A percentile compares a stretch with the other conserved stretches of the same genome.
Conservation (phyloP, 345 rosid species). For the Lepidium africanum region DNA sequence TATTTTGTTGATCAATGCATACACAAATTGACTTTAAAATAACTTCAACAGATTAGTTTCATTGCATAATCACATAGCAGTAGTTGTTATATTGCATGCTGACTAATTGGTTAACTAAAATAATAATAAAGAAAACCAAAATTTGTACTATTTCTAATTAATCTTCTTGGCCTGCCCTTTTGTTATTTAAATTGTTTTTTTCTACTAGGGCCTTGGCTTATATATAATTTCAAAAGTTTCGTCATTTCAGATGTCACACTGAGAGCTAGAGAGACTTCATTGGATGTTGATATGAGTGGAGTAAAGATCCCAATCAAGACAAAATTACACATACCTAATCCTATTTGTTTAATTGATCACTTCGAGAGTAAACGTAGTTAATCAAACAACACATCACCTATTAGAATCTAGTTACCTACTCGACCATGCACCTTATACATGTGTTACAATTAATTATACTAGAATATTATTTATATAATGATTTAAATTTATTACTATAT, state of each 20-base stretch:
- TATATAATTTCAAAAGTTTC: not conserved
- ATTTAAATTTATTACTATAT: too few species aligned
- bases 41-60: too few species aligned
- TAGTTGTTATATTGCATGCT: not conserved
- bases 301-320: conserved; percentile 24
- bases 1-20: too few species aligned
- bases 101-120: not conserved
- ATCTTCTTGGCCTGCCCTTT: not conserved
- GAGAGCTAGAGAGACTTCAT: conserved; percentile 9
- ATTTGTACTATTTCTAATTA: not conserved
- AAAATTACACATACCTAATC: conserved; percentile 20
- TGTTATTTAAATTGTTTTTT: not conserved
- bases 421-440: conserved; percentile 13
- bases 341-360: conserved; percentile 16
- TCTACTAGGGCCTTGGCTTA: not conserved
- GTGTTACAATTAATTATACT: not conserved
- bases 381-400: conserved; percentile 2
- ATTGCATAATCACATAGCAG: too few species aligned
- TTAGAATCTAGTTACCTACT: conserved; percentile 17
- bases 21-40: too few species aligned
- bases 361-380: conserved; percentile 7
- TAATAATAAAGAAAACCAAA: not conserved
- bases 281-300: conserved; percentile 28
- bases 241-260: conserved; percentile 27
- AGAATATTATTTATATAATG: too few species aligned